Evolutionary conservation across 257 asterid species (phyloP).

Genomic region (Fraxinus anomala): DNA sequence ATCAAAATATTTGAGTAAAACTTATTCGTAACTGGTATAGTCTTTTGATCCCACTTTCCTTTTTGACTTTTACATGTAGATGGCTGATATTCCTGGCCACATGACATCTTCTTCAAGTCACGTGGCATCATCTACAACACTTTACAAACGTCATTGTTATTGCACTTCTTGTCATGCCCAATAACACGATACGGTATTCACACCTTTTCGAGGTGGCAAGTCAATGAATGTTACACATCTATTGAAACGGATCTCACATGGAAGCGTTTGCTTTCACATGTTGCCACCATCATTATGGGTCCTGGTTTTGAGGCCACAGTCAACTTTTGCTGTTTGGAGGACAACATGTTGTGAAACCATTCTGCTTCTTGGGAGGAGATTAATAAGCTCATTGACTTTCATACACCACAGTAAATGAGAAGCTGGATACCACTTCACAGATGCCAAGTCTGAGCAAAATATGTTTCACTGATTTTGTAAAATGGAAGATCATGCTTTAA

Average conservation of each 20-base stretch:
- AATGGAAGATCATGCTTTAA: background rate
- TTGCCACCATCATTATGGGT: slow-evolving; percentile 1
- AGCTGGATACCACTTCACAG: background rate
- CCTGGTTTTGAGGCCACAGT: slow-evolving; percentile 9
- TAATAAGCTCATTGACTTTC: background rate
- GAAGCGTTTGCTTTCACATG: background rate
- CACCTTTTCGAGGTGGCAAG: background rate
- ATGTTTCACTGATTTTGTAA: background rate
- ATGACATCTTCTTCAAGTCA: slow-evolving; percentile 39
- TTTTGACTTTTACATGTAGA: slow-evolving; percentile 39
- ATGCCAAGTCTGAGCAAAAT: background rate
- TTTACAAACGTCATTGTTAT: background rate
- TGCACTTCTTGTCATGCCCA: slow-evolving; percentile 3
- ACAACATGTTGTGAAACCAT: background rate
- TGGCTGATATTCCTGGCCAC: slow-evolving; percentile 38
- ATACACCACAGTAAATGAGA: background rate
- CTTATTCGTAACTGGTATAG: slow-evolving; percentile 10
- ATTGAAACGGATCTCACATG: background rate
- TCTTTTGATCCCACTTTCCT: slow-evolving; percentile 28
- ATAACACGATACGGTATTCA: background rate
- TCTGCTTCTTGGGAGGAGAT: slow-evolving; percentile 5
- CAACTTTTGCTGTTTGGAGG: background rate
- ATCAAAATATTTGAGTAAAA: slow-evolving; percentile 6
- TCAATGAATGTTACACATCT: background rate
- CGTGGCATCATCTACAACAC: slow-evolving; percentile 35